Base-by-base conservation (phyloP, 139 green algal genomes). In the Marvania coccoides region DNA sequence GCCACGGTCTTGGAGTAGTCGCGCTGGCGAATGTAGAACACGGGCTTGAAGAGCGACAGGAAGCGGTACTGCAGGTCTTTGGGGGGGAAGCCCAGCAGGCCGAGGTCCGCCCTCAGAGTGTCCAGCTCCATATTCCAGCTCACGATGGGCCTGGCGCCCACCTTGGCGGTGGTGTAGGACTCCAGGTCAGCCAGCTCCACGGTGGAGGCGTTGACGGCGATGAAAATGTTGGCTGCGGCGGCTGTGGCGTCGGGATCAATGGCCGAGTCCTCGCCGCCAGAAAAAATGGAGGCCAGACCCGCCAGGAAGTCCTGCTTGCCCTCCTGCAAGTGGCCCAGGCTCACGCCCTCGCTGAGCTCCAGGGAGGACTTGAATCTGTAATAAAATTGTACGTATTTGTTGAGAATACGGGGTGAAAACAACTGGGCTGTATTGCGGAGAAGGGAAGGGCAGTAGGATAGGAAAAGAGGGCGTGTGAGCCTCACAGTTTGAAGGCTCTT, bases 71-170 rank as follows among this genome's bases (percentile, higher is more conserved):
- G 87, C 61, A 95, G 35, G 35, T 84, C 75, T 73, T 96, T 96
- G 29, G 83, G 57, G 3, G 90, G 90, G 75, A 92, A 95, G 33
- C 78, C 82, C 10, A 91, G 69, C 15, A 97, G 75, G 9, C 90
- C 90, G 54, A 96, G 73, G 65, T 96, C 90, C 14, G 85, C 83
- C 10, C 90, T 64, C 35, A 99, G 77, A 6, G 91, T 96, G 73
- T 99, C 94, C 23, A 99, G 80, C 84, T 98, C 92, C 62, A 95
- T 69, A 82, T 98, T 98, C 86, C 91, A 97, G 3, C 94, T 61
- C 29, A 96, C 65, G 23, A 94, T 31, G 15, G 81, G 67, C 63
- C 61, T 72, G 47, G 65, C 76, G 10, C 48, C 51, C 12, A 87
- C 72, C n/a, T 76, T 57, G 56, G 77, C 81, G 13, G 80, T 78